These are phyloP conservation scores for Crucibulum laeve DNA, from an alignment of 768 basidiomycete genomes.

Conservation along the genomic window DNA sequence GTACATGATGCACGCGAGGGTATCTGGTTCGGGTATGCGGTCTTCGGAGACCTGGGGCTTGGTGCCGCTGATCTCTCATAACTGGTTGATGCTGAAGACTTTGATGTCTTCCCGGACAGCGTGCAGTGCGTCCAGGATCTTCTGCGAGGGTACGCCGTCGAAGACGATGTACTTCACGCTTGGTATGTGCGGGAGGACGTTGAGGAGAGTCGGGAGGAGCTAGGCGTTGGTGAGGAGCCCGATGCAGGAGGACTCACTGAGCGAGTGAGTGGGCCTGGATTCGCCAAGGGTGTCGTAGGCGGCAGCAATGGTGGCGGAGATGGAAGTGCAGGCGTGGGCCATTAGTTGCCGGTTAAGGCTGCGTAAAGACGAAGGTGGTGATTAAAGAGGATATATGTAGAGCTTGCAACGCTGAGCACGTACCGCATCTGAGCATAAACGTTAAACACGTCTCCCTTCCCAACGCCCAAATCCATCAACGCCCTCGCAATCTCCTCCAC, in stretches of 20 bases:
- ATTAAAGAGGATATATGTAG: neutral
- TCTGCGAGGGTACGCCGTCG: slow-evolving; percentile 52
- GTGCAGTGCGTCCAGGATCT: slow-evolving; percentile 48
- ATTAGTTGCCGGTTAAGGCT: slow-evolving; percentile 80
- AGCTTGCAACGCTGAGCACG: slow-evolving; percentile 61
- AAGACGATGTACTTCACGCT: slow-evolving; percentile 71
- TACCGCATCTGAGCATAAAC: no score
- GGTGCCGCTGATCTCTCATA: slow-evolving; percentile 53
- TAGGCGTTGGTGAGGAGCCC: slow-evolving; percentile 82
- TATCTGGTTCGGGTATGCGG: slow-evolving; percentile 26
- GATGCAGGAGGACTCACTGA: slow-evolving; percentile 68
- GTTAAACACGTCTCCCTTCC: slow-evolving; percentile 66
- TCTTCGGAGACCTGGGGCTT: slow-evolving; percentile 25
- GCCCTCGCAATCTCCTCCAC: slow-evolving; percentile 58
- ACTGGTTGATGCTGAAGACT: slow-evolving; percentile 59
- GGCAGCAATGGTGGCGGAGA: no score
- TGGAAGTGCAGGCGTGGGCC: slow-evolving; percentile 71
- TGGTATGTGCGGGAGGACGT: slow-evolving; percentile 61
- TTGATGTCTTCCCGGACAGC: slow-evolving; percentile 41
- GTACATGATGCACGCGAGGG: slow-evolving; percentile 40
- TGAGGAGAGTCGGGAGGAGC: no score
- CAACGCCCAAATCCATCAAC: slow-evolving; percentile 56
- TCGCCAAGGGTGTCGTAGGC: no score
- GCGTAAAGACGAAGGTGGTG: neutral
- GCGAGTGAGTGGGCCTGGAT: slow-evolving; percentile 73